phyloP scores from a whole-genome alignment of 1,284 basidiomycete genomes.

The Ganoderma boninense region DNA sequence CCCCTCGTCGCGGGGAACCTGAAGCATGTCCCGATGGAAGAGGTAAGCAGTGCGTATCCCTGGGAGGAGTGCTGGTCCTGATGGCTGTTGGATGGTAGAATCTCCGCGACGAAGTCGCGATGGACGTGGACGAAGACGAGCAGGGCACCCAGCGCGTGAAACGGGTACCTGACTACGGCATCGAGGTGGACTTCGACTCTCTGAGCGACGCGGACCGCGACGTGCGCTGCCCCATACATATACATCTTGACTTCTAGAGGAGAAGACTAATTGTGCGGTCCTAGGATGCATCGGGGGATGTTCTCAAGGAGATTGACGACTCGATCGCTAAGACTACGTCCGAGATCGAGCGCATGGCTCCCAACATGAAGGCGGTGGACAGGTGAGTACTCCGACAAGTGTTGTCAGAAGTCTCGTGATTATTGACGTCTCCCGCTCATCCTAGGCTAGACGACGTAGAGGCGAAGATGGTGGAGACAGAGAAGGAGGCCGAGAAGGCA shows the following conservation, averaged over 20 bases:
- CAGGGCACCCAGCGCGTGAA: conserved; percentile 82
- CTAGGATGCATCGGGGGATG: conserved; percentile 74
- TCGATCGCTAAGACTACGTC: conserved; percentile 75
- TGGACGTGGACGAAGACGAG: conserved; percentile 89
- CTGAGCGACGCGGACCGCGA: conserved; percentile 88
- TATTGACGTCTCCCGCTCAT: not conserved
- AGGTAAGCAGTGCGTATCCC: conserved; percentile 56
- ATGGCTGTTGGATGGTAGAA: conserved; percentile 55
- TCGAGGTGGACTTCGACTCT: conserved; percentile 88
- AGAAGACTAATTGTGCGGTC: conserved; percentile 2
- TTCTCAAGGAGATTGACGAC: conserved; percentile 80
- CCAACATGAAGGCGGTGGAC: conserved; percentile 97
- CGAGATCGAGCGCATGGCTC: conserved; percentile 95
- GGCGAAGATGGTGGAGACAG: conserved; percentile 74
- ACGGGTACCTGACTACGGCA: conserved; percentile 83
- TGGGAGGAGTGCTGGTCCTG: not conserved
- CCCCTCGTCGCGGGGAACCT: conserved; percentile 83
- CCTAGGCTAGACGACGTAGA: conserved; percentile 92
- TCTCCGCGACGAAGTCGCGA: conserved; percentile 83
- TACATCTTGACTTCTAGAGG: not conserved
- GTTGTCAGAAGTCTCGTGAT: not conserved
- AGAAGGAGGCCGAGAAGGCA: conserved; percentile 80
- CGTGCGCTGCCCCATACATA: conserved; percentile 48
- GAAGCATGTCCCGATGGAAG: conserved; percentile 92
- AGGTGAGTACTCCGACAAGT: conserved; percentile 51